Base-by-base conservation (phyloP, 306 rosid species). In the Dryas octopetala region DNA sequence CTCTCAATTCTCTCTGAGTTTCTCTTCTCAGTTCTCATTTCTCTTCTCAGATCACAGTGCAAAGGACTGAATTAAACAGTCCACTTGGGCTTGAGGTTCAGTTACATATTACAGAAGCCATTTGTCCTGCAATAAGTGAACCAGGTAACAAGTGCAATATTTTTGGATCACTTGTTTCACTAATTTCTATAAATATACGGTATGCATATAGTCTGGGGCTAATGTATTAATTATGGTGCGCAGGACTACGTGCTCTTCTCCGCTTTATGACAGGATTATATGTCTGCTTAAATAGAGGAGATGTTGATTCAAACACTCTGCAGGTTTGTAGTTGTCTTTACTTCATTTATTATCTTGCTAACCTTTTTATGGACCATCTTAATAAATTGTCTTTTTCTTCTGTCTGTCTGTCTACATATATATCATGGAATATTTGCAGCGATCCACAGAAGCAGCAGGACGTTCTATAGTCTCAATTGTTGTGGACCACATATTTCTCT, bases 61-160 rank as follows among this genome's bases (percentile, higher is more conserved):
- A 93, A 74, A 90, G 98, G 85, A 93, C 98, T 51, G 98, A 89
- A 60, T 85, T 82, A 63, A 93, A 93, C 79, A 86, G 90, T 81
- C 98, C 98, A 74, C 95, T 93, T 79, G 98, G 98, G 59, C 97
- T 93, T 81, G 98, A 93, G 84, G 95, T 93, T 78, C 94, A 89
- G 66, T 78, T 93, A 72, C 97, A 93, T 81, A 81, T 93, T 74
- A 93, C 90, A 15, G 98, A 90, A 88, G 97, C 97, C 74, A 83
- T 93, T 69, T 93, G 98, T 76, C 97, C 98, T 77, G 97, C 91
- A 72, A 73, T 93, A 83, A 93, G 98, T 62, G 98, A 93, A 85
- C 97, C 98, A 65, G 97, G 98, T 90, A 70, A 69, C 43, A 63
- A 43, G 50, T 63, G 53, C 64, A 52, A 45, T 66, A 41, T 38